phyloP scores from a whole-genome alignment of 2,329 filamentous ascomycete genomes.

The Pestalotiopsis sp. region DNA sequence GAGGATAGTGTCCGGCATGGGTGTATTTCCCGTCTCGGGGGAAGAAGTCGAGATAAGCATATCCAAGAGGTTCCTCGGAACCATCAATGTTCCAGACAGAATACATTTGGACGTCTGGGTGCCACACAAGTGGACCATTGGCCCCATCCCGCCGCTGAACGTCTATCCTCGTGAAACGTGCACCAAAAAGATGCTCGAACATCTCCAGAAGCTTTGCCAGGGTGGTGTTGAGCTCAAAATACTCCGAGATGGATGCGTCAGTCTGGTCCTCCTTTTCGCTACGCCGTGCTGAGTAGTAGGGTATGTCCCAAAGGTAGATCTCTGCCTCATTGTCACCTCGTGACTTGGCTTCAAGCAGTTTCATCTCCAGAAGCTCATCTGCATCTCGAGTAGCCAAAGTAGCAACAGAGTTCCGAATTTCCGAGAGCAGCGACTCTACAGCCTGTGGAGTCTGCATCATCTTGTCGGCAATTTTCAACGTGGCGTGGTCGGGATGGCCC shows the following conservation, averaged over 20 bases:
- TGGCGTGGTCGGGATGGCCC: slow-evolving; percentile 59
- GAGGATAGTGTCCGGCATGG: slow-evolving; percentile 58
- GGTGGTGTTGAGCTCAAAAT: not conserved
- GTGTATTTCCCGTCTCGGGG: slow-evolving; percentile 58
- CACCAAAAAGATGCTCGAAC: slow-evolving; percentile 41
- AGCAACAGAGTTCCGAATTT: slow-evolving; percentile 48
- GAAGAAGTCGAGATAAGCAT: slow-evolving; percentile 59
- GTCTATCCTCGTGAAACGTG: slow-evolving; percentile 53
- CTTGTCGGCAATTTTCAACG: slow-evolving; percentile 59
- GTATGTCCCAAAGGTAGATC: slow-evolving; percentile 1
- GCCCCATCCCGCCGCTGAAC: slow-evolving; percentile 23
- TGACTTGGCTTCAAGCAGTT: slow-evolving; percentile 35
- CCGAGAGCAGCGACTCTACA: slow-evolving; percentile 55
- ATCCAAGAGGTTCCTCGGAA: slow-evolving; percentile 56
- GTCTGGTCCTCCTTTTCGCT: not conserved
- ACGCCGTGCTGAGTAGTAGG: not conserved
- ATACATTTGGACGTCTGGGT: slow-evolving; percentile 56
- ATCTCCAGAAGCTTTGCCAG: slow-evolving; percentile 7
- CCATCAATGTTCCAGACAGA: slow-evolving; percentile 52
- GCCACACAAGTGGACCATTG: slow-evolving; percentile 42
- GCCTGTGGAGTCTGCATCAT: slow-evolving; percentile 62
- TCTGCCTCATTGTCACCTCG: slow-evolving; percentile 11
- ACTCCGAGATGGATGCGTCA: not conserved
- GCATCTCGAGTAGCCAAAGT: slow-evolving; percentile 44
- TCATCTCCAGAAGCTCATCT: not conserved